Conservation (phyloP, 2,329 filamentous ascomycete genomes). For the Ceratocystis ficicola region DNA sequence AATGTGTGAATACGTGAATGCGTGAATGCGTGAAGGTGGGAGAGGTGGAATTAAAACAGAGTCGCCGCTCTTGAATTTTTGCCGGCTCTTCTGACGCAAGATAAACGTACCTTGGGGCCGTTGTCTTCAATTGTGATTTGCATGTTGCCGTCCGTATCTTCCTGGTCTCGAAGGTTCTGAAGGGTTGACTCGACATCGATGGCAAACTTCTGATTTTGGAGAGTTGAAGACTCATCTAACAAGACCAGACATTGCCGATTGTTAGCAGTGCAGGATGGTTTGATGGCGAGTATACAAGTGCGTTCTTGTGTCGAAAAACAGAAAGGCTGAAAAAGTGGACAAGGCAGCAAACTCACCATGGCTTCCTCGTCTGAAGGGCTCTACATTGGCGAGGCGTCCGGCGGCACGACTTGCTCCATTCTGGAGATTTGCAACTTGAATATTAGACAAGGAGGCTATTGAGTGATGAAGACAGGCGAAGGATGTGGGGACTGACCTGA, state of each 20-base stretch:
- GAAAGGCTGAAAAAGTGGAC: not conserved
- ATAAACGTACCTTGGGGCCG: slow-evolving; percentile 62
- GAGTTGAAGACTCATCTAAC: slow-evolving; percentile 20
- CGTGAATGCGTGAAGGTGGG: not conserved
- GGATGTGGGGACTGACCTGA: slow-evolving; percentile 32
- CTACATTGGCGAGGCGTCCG: slow-evolving; percentile 39
- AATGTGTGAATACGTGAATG: too few relatives aligned
- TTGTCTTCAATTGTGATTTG: slow-evolving; percentile 96
- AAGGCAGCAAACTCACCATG: slow-evolving; percentile 36
- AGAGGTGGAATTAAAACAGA: not conserved
- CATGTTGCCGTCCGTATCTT: slow-evolving; percentile 88
- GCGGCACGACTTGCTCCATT: slow-evolving; percentile 42
- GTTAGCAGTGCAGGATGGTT: too few relatives aligned
- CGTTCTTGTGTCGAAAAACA: not conserved
- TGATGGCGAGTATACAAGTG: not conserved
- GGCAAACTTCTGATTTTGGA: slow-evolving; percentile 44
- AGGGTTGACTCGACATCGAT: slow-evolving; percentile 78
- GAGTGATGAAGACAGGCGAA: not conserved
- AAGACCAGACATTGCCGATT: not conserved
- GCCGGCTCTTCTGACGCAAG: too few relatives aligned
- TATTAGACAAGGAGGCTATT: not conserved
- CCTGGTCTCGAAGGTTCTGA: slow-evolving; percentile 63
- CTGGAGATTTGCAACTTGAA: slow-evolving; percentile 27
- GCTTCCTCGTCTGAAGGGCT: slow-evolving; percentile 47
- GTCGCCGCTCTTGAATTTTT: too few relatives aligned